Evolutionary conservation across 192 early-diverging fungal species (phyloP).

Genomic region (Backusella morwellensis): DNA sequence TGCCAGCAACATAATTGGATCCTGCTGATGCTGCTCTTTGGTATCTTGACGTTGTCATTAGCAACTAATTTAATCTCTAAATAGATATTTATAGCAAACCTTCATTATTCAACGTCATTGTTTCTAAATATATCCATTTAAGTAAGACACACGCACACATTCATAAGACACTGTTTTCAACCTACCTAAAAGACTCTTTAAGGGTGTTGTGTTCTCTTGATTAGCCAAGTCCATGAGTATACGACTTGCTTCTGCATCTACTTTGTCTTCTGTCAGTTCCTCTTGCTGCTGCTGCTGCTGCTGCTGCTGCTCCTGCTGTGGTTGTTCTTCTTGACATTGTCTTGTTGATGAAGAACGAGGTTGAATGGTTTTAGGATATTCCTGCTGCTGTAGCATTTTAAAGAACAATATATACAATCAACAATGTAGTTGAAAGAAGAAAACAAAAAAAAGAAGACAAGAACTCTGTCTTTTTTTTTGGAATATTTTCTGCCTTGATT

Average conservation of each 20-base stretch:
- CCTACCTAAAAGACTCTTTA: not conserved
- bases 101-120: not conserved
- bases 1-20: constrained; percentile 26
- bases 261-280: constrained; percentile 20
- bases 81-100: not conserved
- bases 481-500: not conserved
- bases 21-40: not conserved
- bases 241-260: constrained; percentile 35
- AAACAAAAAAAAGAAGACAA: not conserved
- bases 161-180: not conserved
- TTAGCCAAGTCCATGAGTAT: constrained; percentile 39
- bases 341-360: constrained; percentile 28
- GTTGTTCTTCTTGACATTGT: not conserved
- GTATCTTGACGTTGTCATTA: not conserved
- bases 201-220: constrained; percentile 8
- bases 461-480: not conserved
- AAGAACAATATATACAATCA: not conserved
- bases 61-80: not conserved
- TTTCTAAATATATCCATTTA: not conserved
- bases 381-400: constrained; percentile 13
- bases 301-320: not conserved
- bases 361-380: constrained; percentile 17
- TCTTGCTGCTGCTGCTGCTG: not conserved
- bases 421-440: not conserved
- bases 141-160: not conserved